Conservation (phyloP, 2,329 filamentous ascomycete genomes). For the Ascocoryne sarcoides region DNA sequence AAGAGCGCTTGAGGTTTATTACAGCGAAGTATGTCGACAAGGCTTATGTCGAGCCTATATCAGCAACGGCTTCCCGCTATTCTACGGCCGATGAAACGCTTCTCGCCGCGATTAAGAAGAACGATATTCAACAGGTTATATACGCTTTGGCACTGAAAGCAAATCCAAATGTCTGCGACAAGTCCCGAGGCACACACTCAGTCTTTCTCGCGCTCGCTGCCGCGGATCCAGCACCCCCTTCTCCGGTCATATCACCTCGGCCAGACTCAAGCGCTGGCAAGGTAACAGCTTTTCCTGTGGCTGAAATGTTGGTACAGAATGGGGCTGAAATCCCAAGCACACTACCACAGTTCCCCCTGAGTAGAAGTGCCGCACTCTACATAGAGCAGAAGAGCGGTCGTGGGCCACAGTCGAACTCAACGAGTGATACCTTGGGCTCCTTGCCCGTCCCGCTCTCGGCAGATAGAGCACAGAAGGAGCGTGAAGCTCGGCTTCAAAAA, state of each 20-base stretch:
- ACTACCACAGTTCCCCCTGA: slow-evolving; percentile 75
- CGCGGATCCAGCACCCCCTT: slow-evolving; percentile 79
- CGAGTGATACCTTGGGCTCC: slow-evolving; percentile 49
- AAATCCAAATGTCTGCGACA: slow-evolving; percentile 80
- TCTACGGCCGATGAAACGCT: slow-evolving; percentile 77
- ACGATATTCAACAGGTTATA: slow-evolving; percentile 87
- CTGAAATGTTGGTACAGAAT: slow-evolving; percentile 87
- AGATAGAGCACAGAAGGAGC: slow-evolving; percentile 51
- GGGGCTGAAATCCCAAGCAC: slow-evolving; percentile 75
- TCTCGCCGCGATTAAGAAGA: slow-evolving; percentile 87
- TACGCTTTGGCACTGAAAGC: slow-evolving; percentile 81
- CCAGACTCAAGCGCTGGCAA: slow-evolving; percentile 34
- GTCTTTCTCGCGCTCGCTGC: slow-evolving; percentile 88
- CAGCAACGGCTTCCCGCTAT: slow-evolving; percentile 66
- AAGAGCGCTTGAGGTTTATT: slow-evolving; percentile 90
- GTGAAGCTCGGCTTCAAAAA: slow-evolving; percentile 65
- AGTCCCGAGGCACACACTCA: slow-evolving; percentile 77
- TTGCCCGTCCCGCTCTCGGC: slow-evolving; percentile 44
- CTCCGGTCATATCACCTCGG: slow-evolving; percentile 33
- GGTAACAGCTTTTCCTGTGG: slow-evolving; percentile 69
- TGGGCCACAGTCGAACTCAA: slow-evolving; percentile 30
- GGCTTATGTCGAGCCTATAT: slow-evolving; percentile 71
- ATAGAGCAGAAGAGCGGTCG: slow-evolving; percentile 65
- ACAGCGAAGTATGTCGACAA: slow-evolving; percentile 88
- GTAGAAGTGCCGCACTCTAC: slow-evolving; percentile 70